Conservation (phyloP, 2,329 filamentous ascomycete genomes). For the Trichoderma breve region DNA sequence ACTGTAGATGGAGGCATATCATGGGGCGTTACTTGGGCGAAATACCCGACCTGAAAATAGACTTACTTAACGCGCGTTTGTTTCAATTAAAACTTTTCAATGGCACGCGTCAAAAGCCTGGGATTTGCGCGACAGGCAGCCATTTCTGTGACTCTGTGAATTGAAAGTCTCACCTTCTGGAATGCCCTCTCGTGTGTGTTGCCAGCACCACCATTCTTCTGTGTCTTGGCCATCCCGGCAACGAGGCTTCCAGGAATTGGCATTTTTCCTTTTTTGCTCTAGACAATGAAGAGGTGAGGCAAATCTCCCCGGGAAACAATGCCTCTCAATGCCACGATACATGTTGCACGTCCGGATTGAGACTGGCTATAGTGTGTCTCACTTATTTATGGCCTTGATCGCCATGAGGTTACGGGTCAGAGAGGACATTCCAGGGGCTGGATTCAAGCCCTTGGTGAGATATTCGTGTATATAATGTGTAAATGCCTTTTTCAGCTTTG, state of each 20-base stretch:
- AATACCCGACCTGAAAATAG: slow-evolving; percentile 9
- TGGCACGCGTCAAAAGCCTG: slow-evolving; percentile 21
- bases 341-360: background rate
- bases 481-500: background rate
- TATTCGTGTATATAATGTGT: slow-evolving; percentile 12
- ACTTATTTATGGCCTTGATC: background rate
- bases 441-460: background rate
- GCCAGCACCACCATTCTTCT: background rate
- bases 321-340: background rate
- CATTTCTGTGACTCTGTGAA: background rate
- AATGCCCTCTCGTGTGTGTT: background rate
- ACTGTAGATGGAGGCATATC: slow-evolving; percentile 18
- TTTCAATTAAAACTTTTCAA: slow-evolving; percentile 18
- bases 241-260: background rate
- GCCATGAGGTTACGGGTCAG: background rate
- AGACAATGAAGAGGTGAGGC: background rate
- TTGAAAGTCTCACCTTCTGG: slow-evolving; percentile 6
- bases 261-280: background rate
- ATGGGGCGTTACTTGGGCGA: slow-evolving; percentile 15
- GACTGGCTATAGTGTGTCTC: background rate
- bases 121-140: background rate
- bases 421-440: slow-evolving; percentile 1
- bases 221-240: background rate
- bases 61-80: background rate
- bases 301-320: slow-evolving; percentile 1